Conservation (phyloP, 805 yeast species). For the Candida dendrica region DNA sequence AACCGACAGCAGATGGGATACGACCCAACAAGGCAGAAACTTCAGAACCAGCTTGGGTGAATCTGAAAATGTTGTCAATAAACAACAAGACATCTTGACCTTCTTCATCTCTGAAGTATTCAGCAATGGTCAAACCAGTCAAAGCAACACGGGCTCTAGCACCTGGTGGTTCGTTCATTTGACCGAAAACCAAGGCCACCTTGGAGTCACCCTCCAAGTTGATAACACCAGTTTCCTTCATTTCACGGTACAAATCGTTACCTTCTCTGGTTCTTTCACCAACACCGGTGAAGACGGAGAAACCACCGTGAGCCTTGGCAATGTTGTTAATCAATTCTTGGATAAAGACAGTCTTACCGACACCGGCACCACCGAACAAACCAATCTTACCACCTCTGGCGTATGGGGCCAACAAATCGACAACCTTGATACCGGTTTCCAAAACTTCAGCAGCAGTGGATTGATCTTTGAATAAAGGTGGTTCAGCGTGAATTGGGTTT, state of each 20-base stretch:
- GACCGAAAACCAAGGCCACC: constrained; percentile 99
- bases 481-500: constrained; percentile 98
- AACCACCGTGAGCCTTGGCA: constrained; percentile 99
- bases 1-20: constrained; percentile 99
- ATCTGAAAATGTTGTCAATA: constrained; percentile 99
- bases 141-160: constrained; percentile 99
- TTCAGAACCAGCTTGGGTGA: constrained; percentile 99
- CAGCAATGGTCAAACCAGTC: constrained; percentile 99
- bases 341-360: constrained; percentile 99
- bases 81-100: constrained; percentile 99
- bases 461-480: constrained; percentile 94
- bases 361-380: constrained; percentile 99
- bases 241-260: constrained; percentile 99
- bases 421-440: constrained; percentile 99
- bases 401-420: constrained; percentile 97
- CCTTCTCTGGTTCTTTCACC: constrained; percentile 99
- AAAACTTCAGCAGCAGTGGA: constrained; percentile 96
- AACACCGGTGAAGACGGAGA: constrained; percentile 99
- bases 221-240: constrained; percentile 99
- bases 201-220: constrained; percentile 99
- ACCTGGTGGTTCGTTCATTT: constrained; percentile 99
- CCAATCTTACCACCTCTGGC: constrained; percentile 99
- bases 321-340: constrained; percentile 99
- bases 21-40: constrained; percentile 99
- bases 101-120: constrained; percentile 99